Evolutionary conservation across 768 basidiomycete species (phyloP).

Genomic region (Amanita jacksonii): DNA sequence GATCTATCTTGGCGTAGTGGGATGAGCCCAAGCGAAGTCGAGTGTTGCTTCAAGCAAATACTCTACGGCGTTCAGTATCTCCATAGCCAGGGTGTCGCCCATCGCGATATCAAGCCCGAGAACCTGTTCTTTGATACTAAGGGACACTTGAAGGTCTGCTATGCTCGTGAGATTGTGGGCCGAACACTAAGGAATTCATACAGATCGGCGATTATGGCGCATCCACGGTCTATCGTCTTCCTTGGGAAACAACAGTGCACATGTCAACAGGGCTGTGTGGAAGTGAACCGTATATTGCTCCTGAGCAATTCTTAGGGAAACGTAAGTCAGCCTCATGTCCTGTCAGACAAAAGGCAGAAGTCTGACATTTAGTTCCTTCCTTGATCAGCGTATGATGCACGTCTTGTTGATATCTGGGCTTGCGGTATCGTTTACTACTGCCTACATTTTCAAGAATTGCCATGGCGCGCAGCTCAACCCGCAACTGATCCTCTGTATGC

Average conservation of each 20-base stretch:
- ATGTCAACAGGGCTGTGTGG: slow-evolving; percentile 96
- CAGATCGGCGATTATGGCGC: slow-evolving; percentile 99
- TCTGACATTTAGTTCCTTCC: slow-evolving; percentile 23
- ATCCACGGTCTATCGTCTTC: slow-evolving; percentile 96
- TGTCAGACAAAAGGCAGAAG: no score
- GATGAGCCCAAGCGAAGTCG: slow-evolving; percentile 87
- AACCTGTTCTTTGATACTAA: slow-evolving; percentile 91
- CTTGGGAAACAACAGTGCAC: slow-evolving; percentile 96
- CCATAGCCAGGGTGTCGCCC: slow-evolving; percentile 94
- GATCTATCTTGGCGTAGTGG: slow-evolving; percentile 21
- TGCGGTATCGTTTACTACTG: slow-evolving; percentile 97
- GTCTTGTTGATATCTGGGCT: slow-evolving; percentile 97
- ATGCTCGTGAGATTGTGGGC: not conserved
- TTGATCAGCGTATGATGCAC: slow-evolving; percentile 83
- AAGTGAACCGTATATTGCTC: slow-evolving; percentile 97
- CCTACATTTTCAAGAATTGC: slow-evolving; percentile 94
- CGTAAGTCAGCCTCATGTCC: slow-evolving; percentile 58
- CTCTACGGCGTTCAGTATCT: slow-evolving; percentile 82
- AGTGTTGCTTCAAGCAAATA: slow-evolving; percentile 98
- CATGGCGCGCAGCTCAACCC: slow-evolving; percentile 90
- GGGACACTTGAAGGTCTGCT: slow-evolving; percentile 83
- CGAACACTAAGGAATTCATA: slow-evolving; percentile 2
- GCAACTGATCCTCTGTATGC: slow-evolving; percentile 68
- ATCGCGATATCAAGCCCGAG: slow-evolving; percentile 97
- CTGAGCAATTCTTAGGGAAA: slow-evolving; percentile 94